These are phyloP conservation scores for Marsdenia floribunda DNA, from an alignment of 257 asterid species.

Conservation along the genomic window DNA sequence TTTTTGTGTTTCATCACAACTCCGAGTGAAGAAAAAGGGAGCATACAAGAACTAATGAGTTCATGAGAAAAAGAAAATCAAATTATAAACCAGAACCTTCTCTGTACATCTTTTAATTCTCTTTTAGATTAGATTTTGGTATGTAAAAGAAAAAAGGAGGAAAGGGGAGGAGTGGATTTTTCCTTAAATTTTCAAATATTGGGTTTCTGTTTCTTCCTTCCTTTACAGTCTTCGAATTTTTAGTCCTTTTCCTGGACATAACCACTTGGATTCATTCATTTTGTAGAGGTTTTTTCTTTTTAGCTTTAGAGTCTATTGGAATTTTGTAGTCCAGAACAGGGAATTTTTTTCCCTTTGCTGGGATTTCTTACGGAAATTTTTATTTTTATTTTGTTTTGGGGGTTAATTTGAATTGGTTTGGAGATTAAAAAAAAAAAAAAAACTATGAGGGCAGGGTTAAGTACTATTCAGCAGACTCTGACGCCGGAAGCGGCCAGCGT, in stretches of 20 bases:
- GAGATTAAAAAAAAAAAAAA: neutral
- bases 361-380: neutral
- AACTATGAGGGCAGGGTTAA: constrained; percentile 82
- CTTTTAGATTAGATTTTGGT: neutral
- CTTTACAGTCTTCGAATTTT: neutral
- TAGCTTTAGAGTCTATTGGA: neutral
- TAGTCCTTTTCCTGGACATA: neutral
- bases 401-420: neutral
- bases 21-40: neutral
- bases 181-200: neutral
- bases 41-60: neutral
- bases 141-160: neutral
- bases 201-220: neutral
- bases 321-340: constrained; percentile 2
- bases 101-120: neutral
- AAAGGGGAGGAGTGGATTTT: neutral
- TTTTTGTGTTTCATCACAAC: too few species aligned
- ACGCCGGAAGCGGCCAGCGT: constrained; percentile 82
- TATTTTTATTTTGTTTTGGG: too few species aligned
- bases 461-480: constrained; percentile 81
- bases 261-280: neutral
- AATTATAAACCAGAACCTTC: neutral
- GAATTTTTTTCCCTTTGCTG: neutral
- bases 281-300: neutral
- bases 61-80: neutral